Evolutionary conservation across 805 yeast species (phyloP).

Genomic region (Barnettozyma siamensis): DNA sequence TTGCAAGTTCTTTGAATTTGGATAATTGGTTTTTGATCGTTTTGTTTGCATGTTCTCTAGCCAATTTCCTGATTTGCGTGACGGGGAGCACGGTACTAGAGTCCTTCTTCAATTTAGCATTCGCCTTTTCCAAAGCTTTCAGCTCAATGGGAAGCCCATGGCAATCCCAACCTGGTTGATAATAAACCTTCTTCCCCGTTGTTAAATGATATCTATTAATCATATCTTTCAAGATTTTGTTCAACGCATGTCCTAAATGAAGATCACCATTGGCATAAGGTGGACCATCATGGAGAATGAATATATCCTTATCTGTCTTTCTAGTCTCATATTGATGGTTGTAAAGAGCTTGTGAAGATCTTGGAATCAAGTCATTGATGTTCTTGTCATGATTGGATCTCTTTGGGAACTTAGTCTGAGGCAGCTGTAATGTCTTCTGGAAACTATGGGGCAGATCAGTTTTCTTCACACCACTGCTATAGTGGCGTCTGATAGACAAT

Average conservation of each 20-base stretch:
- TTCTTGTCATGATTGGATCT: slow-evolving; percentile 46
- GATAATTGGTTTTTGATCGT: slow-evolving; percentile 59
- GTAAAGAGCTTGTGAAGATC: slow-evolving; percentile 57
- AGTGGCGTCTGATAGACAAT: background rate
- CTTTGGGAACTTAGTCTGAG: slow-evolving; percentile 62
- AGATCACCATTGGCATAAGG: slow-evolving; percentile 96
- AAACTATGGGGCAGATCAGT: slow-evolving; percentile 20
- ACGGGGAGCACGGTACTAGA: slow-evolving; percentile 34
- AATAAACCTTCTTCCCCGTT: slow-evolving; percentile 57
- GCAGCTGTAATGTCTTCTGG: slow-evolving; percentile 38
- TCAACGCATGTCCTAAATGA: slow-evolving; percentile 89
- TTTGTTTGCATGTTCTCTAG: slow-evolving; percentile 60
- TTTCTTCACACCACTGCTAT: background rate
- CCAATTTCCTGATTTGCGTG: slow-evolving; percentile 57
- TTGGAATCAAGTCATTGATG: slow-evolving; percentile 39
- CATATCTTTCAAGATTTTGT: slow-evolving; percentile 84
- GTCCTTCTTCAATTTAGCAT: slow-evolving; percentile 28
- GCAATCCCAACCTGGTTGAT: slow-evolving; percentile 97
- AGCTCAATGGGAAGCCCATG: slow-evolving; percentile 96
- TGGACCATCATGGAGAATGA: slow-evolving; percentile 91
- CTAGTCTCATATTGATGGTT: slow-evolving; percentile 45
- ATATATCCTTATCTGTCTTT: slow-evolving; percentile 35
- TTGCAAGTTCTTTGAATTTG: slow-evolving; percentile 64
- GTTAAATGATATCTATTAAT: slow-evolving; percentile 66
- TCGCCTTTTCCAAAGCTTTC: slow-evolving; percentile 58